Base-by-base conservation (phyloP, 192 early-diverging fungal genomes). In the Backusella westeae region DNA sequence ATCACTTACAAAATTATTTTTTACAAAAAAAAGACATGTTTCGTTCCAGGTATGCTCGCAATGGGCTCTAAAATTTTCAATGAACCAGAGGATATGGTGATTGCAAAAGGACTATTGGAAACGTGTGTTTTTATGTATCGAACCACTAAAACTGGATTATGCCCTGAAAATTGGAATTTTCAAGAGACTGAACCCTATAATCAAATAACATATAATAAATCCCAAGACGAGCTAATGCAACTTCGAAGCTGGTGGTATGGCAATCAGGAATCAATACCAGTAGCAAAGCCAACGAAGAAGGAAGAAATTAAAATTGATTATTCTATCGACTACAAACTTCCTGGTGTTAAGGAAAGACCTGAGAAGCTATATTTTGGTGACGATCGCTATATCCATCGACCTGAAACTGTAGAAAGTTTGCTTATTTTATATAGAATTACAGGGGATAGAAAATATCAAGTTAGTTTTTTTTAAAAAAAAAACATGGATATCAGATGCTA, bases 341-440 rank as follows among this genome's bases (percentile, higher is more conserved):
- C 69, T 19, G 32, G 34, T 6, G 34, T 42, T 4, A 52, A 17
- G 44, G 21, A 59, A 26, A 59, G 70, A 49, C 52, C 44, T 9
- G 34, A 70, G 2, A 15, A 10, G 0, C n/a, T 77, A 9, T 46
- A 34, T 15, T 36, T 70, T 10, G 44, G 23, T 23, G 76, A 77
- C 26, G 0, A 46, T 6, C 41, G 46, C 8, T 77, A 77, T 49
- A 52, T 70, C 4, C 72, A 72, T 42, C 76, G 76, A 0, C 76
- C 76, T 35, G 93, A 94, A 87, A 89, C 90, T 0, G 76, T 94
- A 26, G 93, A 94, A 78, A 91, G 90, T 67, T 74, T 93, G 29
- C 92, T 89, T 81, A 84, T 90, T 59, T 78, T 93, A 78, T 94
- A 91, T 73, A 87, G 93, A 52, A 73, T 93, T 15, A 94, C 93